Evolutionary conservation across 2,329 filamentous ascomycete genomes (phyloP), one percentile per base, ranked within the genome.

Genomic region (Talaromyces amestolkiae): DNA sequence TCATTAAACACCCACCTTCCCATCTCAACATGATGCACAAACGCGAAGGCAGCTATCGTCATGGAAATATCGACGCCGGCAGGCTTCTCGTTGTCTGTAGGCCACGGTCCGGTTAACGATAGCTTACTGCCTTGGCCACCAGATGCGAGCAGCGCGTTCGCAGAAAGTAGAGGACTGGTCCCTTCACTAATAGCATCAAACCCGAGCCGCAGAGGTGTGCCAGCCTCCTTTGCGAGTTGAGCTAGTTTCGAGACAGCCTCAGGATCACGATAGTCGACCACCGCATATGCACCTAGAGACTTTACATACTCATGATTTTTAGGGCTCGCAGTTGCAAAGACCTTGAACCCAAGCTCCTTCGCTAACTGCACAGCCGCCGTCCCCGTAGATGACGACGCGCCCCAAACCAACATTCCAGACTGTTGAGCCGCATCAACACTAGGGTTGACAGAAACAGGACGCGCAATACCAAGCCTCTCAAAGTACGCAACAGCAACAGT

Each of bases 351-450:
- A n/a, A 78, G 68, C 1, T 73, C 75, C 2, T 69, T 73, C 1
- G 80, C 79, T n/a, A 81, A 68, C 65, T 83, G 81, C 45, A 82
- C 77, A 2, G 76, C 79, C 3, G 69, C 70, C 35, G 75, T 74
- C 1, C 83, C 82, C 0, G 81, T 79, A 22, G 75, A 76, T 0
- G 80, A 79, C 8, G 80, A 78, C 0, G 83, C 84, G 19, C 83
- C 83, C 82, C 83, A 86, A 19, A 85, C 71, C 4, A 85, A 67
- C 0, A 66, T 59, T 15, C 56, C 37, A 80, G 64, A 19, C 74
- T 70, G n/a, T 73, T 73, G 4, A 68, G 72, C 4, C 69, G 24
- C 64, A 24, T 24, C 24, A 4, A 3, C 9, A 31, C 27, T 31
- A 24, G 19, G 4, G 24, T 31, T 31, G 27, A 31, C 7, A 31